Percentiles rank a stretch among this genome's conserved stretches.
Conservation (phyloP, 495 filamentous ascomycete genomes). For the Penicillium bovifimosum region DNA sequence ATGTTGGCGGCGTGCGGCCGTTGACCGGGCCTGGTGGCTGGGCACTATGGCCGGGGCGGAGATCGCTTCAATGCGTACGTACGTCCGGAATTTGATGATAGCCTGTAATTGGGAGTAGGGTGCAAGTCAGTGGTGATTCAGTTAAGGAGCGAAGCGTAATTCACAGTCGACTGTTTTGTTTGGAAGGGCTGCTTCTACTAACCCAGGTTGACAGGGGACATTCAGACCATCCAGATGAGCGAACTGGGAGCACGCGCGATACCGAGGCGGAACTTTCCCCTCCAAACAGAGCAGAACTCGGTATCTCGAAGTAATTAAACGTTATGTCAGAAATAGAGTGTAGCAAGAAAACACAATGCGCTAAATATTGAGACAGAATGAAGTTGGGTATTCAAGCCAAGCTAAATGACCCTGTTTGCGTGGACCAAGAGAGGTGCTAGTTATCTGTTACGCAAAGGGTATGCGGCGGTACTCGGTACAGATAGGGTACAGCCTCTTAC, state of each 20-base stretch:
- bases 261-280: slow-evolving; percentile 20
- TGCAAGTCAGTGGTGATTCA: slow-evolving; percentile 7
- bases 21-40: slow-evolving; percentile 31
- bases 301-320: background rate
- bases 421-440: slow-evolving; percentile 14
- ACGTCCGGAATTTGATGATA: slow-evolving; percentile 8
- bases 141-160: background rate
- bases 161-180: background rate
- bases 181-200: slow-evolving; percentile 9
- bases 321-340: background rate
- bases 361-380: slow-evolving; percentile 1
- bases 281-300: slow-evolving; percentile 4
- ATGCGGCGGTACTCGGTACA: slow-evolving; percentile 15
- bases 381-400: slow-evolving; percentile 31
- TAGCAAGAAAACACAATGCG: background rate
- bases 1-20: slow-evolving; percentile 44
- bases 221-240: slow-evolving; percentile 32
- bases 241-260: slow-evolving; percentile 27
- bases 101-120: slow-evolving; percentile 7
- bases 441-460: slow-evolving; percentile 18
- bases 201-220: slow-evolving; percentile 17
- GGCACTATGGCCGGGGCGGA: slow-evolving; percentile 19
- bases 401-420: slow-evolving; percentile 29
- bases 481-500: slow-evolving; percentile 5
- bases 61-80: slow-evolving; percentile 8